Evolutionary conservation across 208 protist genomes (phyloP), one percentile per base, ranked within the genome.

Genomic region (Trypanosoma congolense): DNA sequence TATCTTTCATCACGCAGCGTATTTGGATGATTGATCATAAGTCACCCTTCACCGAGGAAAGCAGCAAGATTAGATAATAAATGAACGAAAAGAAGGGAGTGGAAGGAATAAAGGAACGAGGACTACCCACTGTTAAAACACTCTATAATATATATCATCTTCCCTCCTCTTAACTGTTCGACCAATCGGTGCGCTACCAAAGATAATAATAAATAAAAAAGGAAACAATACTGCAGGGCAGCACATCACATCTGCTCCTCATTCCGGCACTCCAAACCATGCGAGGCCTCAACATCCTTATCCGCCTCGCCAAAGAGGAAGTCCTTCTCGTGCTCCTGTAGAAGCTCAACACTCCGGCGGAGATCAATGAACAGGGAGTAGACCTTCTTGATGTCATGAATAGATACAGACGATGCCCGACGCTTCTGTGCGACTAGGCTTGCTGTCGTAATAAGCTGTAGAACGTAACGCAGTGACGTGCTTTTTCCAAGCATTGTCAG

Each of bases 361-460:
- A 99, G 84, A 70, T 99, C 98, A 42, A 97, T 87, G 83, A 99
- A 99, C 24, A 99, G 90, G 38, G 75, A 61, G 75, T 99, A 99
- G 5, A 98, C 96, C 24, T 83, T 88, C 41, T 96, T 93, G 55
- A 99, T 91, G 70, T 99, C 98, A 22, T 93, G 74, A 14, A 97
- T 79, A 12, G 90, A 90, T 8, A 99, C 98, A 25, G 83, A 79
- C 6, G 85, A 83, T 9, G 78, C 87, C 65, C 96, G 96, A 33
- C 97, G 84, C 73, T 98, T 98, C 38, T 84, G 74, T 26, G 90
- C 81, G 6, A 99, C 94, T n/a, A 99, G 67, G 51, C 83, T 86
- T 3, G 97, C 77, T 1, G 98, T 96, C 0, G 97, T 99, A 65
- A 99, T 99, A 33, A 99, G 84, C 76, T 99, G 98, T 35, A 99